Evolutionary conservation across 306 rosid genomes (phyloP), one percentile per base, ranked within the genome.

Genomic region (Malus fusca): DNA sequence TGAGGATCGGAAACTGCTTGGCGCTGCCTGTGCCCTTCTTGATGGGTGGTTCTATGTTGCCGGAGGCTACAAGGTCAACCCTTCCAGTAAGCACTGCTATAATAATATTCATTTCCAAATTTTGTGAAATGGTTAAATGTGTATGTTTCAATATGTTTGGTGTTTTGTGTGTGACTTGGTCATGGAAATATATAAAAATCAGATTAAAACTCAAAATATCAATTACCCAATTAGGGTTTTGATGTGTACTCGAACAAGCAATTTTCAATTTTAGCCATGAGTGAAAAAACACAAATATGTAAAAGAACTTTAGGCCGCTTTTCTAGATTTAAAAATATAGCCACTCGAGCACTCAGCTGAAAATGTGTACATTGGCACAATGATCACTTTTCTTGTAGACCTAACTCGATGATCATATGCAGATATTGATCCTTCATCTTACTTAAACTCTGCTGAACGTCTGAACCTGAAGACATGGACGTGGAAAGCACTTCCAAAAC

Each of bases 11-110:
- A 74, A 62, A 5, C 30, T 11, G 2, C 26, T 44, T 2, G 21
- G 60, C 6, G 13, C 69, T 42, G 77, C 77, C 5, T 74, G 61
- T 74, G 70, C 70, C 26, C 17, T 60, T 61, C 59, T 28, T 48
- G 70, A 61, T 62, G 77, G 46, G 7, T 62, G 77, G 70, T 46
- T 74, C 30, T 74, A 61, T 21, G 77, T 61, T 74, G 62, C 61
- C 18, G 62, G 70, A 11, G 70, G 77, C n/a, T 62, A 8, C 43
- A 73, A 73, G 59, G 42, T 11, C 17, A 42, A 26, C 35, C 43
- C 69, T 61, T 60, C 19, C 4, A 46, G 77, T 61, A 48, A 46
- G 60, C 28, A 28, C 60, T 26, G 69, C 14, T 25, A 14, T 13
- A 46, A 25, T 37, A 33, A 1, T 1, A n/a, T 67, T 40, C 18